Percentiles rank a stretch among this genome's conserved stretches.
phyloP scores from a whole-genome alignment of 305 asterid species.

The Fraxinus xanthoxyloides region DNA sequence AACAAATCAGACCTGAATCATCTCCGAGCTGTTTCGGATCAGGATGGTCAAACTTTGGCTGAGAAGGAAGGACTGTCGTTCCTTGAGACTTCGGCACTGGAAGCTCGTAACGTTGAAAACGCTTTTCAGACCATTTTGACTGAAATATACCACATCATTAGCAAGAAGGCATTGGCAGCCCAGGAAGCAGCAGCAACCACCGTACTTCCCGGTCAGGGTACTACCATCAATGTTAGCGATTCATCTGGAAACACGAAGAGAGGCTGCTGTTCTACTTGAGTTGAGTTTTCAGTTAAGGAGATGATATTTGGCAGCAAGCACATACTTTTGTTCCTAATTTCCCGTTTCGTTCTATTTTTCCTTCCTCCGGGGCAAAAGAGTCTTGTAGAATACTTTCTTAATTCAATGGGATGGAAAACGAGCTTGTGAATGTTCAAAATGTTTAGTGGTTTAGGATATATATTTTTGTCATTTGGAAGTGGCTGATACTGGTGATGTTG shows the following conservation, averaged over 20 bases:
- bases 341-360: not conserved
- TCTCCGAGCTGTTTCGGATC: conserved; percentile 12
- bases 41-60: conserved; percentile 16
- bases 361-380: not conserved
- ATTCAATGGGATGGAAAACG: not conserved
- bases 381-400: not conserved
- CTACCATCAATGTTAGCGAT: conserved; percentile 21
- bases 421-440: not conserved
- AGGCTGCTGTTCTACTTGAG: conserved; percentile 25
- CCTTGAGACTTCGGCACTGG: conserved; percentile 21
- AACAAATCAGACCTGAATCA: conserved; percentile 21
- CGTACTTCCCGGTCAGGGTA: conserved; percentile 24
- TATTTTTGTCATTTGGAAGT: not conserved
- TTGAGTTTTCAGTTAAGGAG: not conserved
- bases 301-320: not conserved
- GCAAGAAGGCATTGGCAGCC: conserved; percentile 24
- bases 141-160: conserved; percentile 13
- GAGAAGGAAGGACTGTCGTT: conserved; percentile 22
- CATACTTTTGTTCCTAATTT: not conserved
- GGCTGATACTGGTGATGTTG: not conserved
- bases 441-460: not conserved
- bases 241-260: conserved; percentile 18
- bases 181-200: conserved; percentile 16
- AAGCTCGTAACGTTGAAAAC: conserved; percentile 18
- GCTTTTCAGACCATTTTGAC: conserved; percentile 18